Conservation (phyloP, 2,329 filamentous ascomycete genomes). For the Nigrospora osmanthi region DNA sequence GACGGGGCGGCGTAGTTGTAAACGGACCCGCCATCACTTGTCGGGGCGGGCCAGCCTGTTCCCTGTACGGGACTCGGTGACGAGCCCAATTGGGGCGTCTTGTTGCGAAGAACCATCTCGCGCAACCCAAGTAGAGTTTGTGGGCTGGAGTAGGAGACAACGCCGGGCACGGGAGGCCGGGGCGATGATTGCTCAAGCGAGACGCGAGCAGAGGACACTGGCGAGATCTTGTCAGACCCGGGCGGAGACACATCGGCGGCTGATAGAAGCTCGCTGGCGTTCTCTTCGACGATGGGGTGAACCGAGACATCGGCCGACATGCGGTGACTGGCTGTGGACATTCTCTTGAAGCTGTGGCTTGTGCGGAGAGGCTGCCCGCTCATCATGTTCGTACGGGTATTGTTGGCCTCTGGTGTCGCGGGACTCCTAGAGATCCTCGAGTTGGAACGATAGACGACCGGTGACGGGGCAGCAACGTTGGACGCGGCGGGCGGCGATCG, state of each 20-base stretch:
- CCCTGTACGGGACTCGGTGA: too few relatives aligned
- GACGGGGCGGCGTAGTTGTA: too few relatives aligned
- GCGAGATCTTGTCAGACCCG: constrained; percentile 4
- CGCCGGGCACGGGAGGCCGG: constrained; percentile 28
- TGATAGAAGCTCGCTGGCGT: constrained; percentile 10
- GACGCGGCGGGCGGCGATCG: too few relatives aligned
- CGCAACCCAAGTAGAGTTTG: constrained; percentile 50
- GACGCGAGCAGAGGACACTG: constrained; percentile 11
- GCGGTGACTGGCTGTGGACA: constrained; percentile 14
- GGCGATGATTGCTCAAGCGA: constrained; percentile 7
- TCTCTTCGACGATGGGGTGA: constrained; percentile 38
- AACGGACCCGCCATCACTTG: too few relatives aligned
- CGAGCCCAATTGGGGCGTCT: constrained; percentile 9
- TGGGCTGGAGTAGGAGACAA: constrained; percentile 42
- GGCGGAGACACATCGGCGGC: neutral
- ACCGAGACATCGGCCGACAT: constrained; percentile 17
- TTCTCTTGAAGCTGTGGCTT: constrained; percentile 12
- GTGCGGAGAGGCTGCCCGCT: constrained; percentile 4
- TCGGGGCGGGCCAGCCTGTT: too few relatives aligned
- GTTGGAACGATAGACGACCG: neutral
- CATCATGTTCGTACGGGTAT: neutral
- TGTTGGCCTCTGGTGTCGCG: neutral
- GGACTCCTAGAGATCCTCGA: neutral
- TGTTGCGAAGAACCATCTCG: constrained; percentile 45
- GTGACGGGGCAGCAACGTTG: neutral